Evolutionary conservation across 73 alveolate genomes (phyloP).

Genomic region (Tetrahymena malaccensis): DNA sequence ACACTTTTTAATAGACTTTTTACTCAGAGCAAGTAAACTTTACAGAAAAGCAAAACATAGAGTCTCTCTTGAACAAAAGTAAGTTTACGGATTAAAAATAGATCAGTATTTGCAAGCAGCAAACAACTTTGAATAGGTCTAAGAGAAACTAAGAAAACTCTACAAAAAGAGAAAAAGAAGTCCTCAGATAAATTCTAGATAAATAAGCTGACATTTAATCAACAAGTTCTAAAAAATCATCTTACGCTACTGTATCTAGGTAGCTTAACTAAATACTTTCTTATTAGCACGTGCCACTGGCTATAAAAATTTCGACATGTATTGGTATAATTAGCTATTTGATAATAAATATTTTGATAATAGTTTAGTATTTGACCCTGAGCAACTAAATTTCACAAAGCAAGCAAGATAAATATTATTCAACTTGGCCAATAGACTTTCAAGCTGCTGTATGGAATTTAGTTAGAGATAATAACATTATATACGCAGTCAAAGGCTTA

Average conservation of each 20-base stretch:
- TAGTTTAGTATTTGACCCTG: background rate
- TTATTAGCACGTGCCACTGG: background rate
- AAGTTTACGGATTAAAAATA: background rate
- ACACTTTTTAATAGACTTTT: background rate
- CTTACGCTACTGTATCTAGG: background rate
- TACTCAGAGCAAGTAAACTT: too few species aligned
- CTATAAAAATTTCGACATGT: background rate
- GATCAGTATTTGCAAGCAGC: background rate
- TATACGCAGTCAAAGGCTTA: background rate
- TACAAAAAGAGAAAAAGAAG: background rate
- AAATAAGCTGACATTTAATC: background rate
- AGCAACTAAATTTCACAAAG: background rate
- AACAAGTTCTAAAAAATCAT: background rate
- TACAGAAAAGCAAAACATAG: background rate
- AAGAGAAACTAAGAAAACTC: background rate
- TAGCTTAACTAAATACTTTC: background rate
- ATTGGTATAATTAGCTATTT: background rate
- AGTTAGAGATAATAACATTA: background rate
- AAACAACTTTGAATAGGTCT: background rate
- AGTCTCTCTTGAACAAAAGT: background rate
- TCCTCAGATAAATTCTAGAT: background rate
- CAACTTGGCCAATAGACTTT: background rate
- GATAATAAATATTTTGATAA: background rate
- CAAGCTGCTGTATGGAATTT: background rate
- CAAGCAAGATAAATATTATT: background rate